These are phyloP conservation scores for Phytophthora pseudosyringae DNA, from an alignment of 352 stramenopile species.

Conservation along the genomic window DNA sequence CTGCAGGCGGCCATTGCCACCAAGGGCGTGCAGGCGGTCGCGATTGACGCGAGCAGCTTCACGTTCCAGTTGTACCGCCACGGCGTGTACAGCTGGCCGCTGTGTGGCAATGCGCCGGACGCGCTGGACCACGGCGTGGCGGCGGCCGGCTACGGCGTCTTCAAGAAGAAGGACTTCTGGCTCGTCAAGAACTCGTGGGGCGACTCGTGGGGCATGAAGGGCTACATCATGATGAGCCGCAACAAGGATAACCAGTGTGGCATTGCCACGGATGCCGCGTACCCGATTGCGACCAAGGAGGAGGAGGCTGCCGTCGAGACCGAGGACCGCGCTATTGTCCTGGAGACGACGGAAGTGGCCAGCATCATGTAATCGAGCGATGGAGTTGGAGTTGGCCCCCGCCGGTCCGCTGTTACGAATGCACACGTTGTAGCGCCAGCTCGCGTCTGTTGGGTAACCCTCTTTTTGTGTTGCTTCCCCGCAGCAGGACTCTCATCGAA, in stretches of 20 bases:
- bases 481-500: no score
- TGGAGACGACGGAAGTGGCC: slow-evolving; percentile 34
- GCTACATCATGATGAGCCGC: slow-evolving; percentile 88
- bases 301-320: slow-evolving; percentile 2
- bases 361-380: slow-evolving; percentile 34
- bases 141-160: slow-evolving; percentile 91
- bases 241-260: slow-evolving; percentile 94
- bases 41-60: slow-evolving; percentile 84
- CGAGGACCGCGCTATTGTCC: slow-evolving; percentile 3
- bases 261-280: slow-evolving; percentile 89
- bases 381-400: not conserved
- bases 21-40: slow-evolving; percentile 81
- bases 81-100: slow-evolving; percentile 68
- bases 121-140: slow-evolving; percentile 95
- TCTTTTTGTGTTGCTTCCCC: slow-evolving; percentile 3
- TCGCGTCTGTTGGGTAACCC: not conserved
- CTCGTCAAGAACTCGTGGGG: slow-evolving; percentile 96
- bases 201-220: slow-evolving; percentile 86
- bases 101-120: slow-evolving; percentile 81
- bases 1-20: slow-evolving; percentile 85
- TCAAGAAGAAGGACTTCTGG: slow-evolving; percentile 92
- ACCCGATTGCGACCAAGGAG: slow-evolving; percentile 55
- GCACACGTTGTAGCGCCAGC: slow-evolving; percentile 11
- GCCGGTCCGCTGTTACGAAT: slow-evolving; percentile 17
- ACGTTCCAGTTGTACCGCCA: slow-evolving; percentile 81